phyloP scores from a whole-genome alignment of 495 filamentous ascomycete genomes.

The Neohortaea acidophila region DNA sequence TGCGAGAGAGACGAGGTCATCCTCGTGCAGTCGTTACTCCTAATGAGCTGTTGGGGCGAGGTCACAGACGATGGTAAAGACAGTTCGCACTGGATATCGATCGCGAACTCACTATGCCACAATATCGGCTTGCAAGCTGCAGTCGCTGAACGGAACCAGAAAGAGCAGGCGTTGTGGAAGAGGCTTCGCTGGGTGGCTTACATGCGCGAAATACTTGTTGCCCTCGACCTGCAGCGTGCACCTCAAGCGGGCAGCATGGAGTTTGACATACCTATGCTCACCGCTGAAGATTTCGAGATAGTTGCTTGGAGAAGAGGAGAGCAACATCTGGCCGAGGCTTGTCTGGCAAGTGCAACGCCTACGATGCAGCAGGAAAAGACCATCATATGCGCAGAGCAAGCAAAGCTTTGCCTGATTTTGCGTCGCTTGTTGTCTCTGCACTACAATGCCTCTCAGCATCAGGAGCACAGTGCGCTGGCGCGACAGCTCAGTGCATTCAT shows the following conservation, averaged over 20 bases:
- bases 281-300: conserved; percentile 73
- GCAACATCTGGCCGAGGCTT: conserved; percentile 42
- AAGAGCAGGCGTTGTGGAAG: conserved; percentile 63
- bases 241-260: conserved; percentile 80
- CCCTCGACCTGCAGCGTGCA: conserved; percentile 75
- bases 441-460: conserved; percentile 80
- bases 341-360: conserved; percentile 49
- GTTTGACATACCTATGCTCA: conserved; percentile 78
- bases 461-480: conserved; percentile 63
- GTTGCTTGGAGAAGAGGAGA: conserved; percentile 45
- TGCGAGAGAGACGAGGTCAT: conserved; percentile 65
- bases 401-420: conserved; percentile 70
- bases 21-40: conserved; percentile 60
- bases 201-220: conserved; percentile 76
- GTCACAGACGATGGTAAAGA: conserved; percentile 80
- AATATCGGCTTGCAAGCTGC: conserved; percentile 77
- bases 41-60: conserved; percentile 88
- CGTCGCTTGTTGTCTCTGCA: conserved; percentile 70
- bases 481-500: too few species aligned
- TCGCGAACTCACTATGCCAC: conserved; percentile 66
- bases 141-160: conserved; percentile 65
- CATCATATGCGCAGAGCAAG: conserved; percentile 77
- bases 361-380: conserved; percentile 58
- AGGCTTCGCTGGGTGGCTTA: conserved; percentile 91
- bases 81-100: conserved; percentile 85